Evolutionary conservation across 352 stramenopile species (phyloP).

Genomic region (Globisporangium nunn): DNA sequence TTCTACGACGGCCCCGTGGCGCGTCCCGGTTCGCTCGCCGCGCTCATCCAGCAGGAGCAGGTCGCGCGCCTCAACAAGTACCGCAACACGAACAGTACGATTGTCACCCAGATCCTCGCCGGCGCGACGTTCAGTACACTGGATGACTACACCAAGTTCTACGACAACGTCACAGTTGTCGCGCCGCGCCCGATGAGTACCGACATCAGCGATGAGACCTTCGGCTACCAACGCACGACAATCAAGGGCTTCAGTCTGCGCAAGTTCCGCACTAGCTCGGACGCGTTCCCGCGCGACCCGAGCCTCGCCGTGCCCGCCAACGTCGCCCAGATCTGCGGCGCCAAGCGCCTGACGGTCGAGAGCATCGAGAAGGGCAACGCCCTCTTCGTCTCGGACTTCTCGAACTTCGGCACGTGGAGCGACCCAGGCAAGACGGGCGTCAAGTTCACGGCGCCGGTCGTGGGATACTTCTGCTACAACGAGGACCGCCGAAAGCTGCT

Average conservation of each 20-base stretch:
- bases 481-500: constrained; percentile 20
- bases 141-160: constrained; percentile 7
- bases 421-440: constrained; percentile 8
- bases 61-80: not conserved
- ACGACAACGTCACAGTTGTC: constrained; percentile 1
- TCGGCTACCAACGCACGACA: constrained; percentile 31
- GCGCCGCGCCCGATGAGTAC: constrained; percentile 8
- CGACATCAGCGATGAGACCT: constrained; percentile 32
- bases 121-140: constrained; percentile 9
- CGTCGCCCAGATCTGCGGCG: constrained; percentile 24
- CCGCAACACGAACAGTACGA: constrained; percentile 2
- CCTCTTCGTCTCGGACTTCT: constrained; percentile 33
- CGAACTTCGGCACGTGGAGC: constrained; percentile 24
- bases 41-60: not conserved
- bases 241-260: constrained; percentile 40
- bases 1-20: constrained; percentile 27
- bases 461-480: constrained; percentile 37
- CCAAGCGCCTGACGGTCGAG: constrained; percentile 7
- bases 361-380: constrained; percentile 4
- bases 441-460: constrained; percentile 36
- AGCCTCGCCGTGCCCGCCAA: constrained; percentile 17
- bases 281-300: constrained; percentile 16
- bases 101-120: not conserved
- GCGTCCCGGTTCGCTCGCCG: constrained; percentile 17
- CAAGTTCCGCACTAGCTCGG: constrained; percentile 5